A percentile compares a stretch with the other conserved stretches of the same genome.
These are phyloP conservation scores for Botryosphaeria dothidea DNA, from an alignment of 2,329 filamentous ascomycete genomes.

Conservation along the genomic window DNA sequence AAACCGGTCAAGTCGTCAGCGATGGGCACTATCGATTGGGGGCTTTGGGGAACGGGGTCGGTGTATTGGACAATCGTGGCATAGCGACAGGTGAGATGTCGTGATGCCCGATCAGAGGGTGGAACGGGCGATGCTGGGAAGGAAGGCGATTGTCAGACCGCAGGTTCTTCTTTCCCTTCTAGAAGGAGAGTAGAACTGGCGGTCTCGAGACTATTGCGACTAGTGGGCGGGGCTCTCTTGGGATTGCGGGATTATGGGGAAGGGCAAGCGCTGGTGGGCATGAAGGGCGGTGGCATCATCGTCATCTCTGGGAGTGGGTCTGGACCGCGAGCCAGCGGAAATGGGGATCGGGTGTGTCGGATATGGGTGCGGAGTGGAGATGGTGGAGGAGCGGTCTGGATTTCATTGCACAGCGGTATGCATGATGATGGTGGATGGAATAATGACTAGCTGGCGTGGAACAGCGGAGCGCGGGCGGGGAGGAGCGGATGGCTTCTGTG, in stretches of 20 bases:
- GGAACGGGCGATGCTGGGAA: neutral
- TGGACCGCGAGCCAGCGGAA: neutral
- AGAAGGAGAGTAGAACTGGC: conserved; percentile 5
- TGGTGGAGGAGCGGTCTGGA: conserved; percentile 8
- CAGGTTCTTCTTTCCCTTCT: conserved; percentile 1
- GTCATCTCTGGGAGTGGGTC: neutral
- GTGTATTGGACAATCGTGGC: neutral
- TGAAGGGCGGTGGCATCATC: neutral
- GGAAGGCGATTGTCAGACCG: conserved; percentile 1
- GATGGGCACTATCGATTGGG: neutral
- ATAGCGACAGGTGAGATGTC: neutral
- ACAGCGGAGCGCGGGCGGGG: conserved; percentile 14
- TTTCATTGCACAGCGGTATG: neutral
- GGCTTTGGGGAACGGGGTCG: neutral
- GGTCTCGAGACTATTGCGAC: neutral
- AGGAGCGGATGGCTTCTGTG: conserved; percentile 9
- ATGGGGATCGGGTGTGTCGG: neutral
- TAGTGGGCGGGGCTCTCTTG: neutral
- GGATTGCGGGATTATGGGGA: conserved; percentile 12
- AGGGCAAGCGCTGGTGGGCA: neutral
- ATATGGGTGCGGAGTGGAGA: neutral
- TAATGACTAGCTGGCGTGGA: neutral
- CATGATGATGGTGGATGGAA: neutral
- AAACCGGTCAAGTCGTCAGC: conserved; percentile 7
- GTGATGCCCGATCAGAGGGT: neutral